Conservation (phyloP, 305 asterid species). For the Fraxinus ornus region DNA sequence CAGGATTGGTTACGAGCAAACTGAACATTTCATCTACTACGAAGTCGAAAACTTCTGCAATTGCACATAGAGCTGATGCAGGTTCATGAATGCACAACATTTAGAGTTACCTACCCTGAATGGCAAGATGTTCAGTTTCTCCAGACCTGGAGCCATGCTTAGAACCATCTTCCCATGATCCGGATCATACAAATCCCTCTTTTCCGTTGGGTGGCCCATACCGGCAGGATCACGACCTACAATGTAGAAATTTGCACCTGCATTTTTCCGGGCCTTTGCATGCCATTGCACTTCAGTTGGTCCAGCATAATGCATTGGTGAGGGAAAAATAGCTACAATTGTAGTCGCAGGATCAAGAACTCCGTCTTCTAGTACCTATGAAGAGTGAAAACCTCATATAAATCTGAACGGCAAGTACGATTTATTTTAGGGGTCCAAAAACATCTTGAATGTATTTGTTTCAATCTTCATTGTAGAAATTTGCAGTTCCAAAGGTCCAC, state of each 20-base stretch:
- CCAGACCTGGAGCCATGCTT: conserved; percentile 88
- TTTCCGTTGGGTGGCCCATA: conserved; percentile 81
- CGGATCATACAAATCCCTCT: conserved; percentile 78
- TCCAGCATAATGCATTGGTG: conserved; percentile 92
- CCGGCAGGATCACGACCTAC: conserved; percentile 94
- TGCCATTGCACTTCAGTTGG: conserved; percentile 97
- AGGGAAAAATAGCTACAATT: conserved; percentile 78
- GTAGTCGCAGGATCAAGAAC: conserved; percentile 82
- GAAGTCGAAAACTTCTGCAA: neutral
- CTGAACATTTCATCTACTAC: neutral
- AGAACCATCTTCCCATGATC: conserved; percentile 88
- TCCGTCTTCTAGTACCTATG: conserved; percentile 86
- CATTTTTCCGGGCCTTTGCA: conserved; percentile 81
- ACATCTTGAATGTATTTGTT: neutral
- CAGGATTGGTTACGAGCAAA: neutral
- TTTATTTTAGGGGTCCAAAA: neutral
- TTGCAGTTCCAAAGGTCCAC: neutral
- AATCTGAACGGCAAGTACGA: neutral
- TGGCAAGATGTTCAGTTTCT: conserved; percentile 72
- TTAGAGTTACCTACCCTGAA: conserved; percentile 47
- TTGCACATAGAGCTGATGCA: neutral
- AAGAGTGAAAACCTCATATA: neutral
- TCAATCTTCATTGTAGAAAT: neutral
- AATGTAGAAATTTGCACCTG: conserved; percentile 82
- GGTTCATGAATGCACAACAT: neutral